Evolutionary conservation across 2,329 filamentous ascomycete species (phyloP).

Genomic region (Neobulgaria alba): DNA sequence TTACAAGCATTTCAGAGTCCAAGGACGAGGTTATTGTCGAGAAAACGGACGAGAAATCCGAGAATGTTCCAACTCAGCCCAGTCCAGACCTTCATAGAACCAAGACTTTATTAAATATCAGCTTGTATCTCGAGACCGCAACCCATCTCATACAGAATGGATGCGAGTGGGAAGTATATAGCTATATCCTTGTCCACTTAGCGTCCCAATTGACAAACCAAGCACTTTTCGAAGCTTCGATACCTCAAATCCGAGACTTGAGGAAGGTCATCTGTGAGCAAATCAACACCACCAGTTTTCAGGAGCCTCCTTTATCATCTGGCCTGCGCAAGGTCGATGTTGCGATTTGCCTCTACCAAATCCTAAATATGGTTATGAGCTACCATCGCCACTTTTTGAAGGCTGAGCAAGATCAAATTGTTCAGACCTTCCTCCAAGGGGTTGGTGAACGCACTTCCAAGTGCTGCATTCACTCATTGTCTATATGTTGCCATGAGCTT

Average conservation of each 20-base stretch:
- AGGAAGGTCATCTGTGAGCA: slow-evolving; percentile 74
- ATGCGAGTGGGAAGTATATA: slow-evolving; percentile 86
- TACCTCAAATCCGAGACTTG: slow-evolving; percentile 66
- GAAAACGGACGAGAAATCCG: not conserved
- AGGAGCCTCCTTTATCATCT: slow-evolving; percentile 71
- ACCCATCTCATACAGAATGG: slow-evolving; percentile 66
- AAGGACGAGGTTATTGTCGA: not conserved
- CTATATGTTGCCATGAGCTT: slow-evolving; percentile 90
- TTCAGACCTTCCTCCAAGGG: slow-evolving; percentile 76
- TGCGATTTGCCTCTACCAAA: slow-evolving; percentile 79
- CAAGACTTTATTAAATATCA: slow-evolving; percentile 19
- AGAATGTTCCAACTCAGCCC: not conserved
- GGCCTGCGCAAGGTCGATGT: slow-evolving; percentile 82
- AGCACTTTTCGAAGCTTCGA: slow-evolving; percentile 67
- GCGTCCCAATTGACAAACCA: slow-evolving; percentile 86
- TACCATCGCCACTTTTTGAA: slow-evolving; percentile 83
- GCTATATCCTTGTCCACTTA: slow-evolving; percentile 78
- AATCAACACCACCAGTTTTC: slow-evolving; percentile 66
- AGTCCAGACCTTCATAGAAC: not conserved
- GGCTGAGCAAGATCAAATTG: slow-evolving; percentile 80
- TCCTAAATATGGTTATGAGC: slow-evolving; percentile 78
- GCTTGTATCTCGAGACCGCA: slow-evolving; percentile 65
- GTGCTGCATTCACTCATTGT: slow-evolving; percentile 88
- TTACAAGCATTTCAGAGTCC: not conserved
- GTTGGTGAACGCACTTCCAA: slow-evolving; percentile 84